Evolutionary conservation across 75 land plant species (phyloP), one percentile per base, ranked within the genome.

Genomic region (Cunninghamia lanceolata): DNA sequence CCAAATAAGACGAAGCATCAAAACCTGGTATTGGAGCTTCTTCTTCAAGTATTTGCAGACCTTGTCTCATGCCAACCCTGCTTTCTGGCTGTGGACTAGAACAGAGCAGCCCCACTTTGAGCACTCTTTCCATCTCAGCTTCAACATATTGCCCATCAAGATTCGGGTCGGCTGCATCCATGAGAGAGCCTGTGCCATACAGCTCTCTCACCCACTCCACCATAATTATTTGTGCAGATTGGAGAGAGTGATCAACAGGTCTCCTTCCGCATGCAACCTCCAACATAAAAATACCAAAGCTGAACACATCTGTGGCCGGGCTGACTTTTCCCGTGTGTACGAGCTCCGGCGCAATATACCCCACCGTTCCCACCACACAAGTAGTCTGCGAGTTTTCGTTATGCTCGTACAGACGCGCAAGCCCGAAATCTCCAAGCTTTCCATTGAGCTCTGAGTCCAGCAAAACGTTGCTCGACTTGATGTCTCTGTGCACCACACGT

Each of bases 171-270:
- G 28, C 68, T 0, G 50, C 86, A 45, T 88, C 71, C 66, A 52
- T 52, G 63, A 88, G 42, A 17, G 42, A n/a, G 7, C 52, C 83
- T 19, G 19, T 85, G 84, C 82, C 42, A 86, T 90, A 90, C 77
- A 88, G 80, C 38, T 63, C 40, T 89, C 91, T 88, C 32, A 82
- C 90, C 91, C 91, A 90, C 63, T 90, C 90, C 25, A 85, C 52
- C 83, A 89, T n/a, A 36, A 54, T 19, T 2, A 85, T 38, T 77
- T 89, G 89, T 56, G 35, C 81, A 35, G 59, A 40, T 19, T 70
- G 56, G 36, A 59, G 2, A 9, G 85, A 54, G 6, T 56, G 83
- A 42, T 84, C 83, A 3, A 90, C 63, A 30, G 87, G 83, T 15
- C 16, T 0, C 68, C 68, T 63, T 63, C 68, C 68, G 28, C 68